phyloP scores from a whole-genome alignment of 257 asterid genomes.

The Solanum chaucha region DNA sequence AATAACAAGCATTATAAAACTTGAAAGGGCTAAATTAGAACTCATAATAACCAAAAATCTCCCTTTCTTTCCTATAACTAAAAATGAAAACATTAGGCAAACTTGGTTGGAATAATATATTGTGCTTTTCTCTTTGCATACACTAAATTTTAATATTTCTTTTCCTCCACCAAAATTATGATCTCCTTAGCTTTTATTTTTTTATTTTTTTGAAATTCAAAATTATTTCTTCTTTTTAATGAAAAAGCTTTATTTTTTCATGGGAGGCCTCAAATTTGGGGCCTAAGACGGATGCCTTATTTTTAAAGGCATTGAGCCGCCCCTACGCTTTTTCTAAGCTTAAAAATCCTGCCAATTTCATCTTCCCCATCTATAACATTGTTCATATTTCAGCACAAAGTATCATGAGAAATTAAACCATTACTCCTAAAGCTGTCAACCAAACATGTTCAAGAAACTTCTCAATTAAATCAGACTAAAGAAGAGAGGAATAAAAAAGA shows the following conservation, averaged over 20 bases:
- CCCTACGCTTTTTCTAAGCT: not conserved
- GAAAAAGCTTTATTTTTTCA: too few relatives aligned
- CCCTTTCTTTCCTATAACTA: not conserved
- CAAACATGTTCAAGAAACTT: not conserved
- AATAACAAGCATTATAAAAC: not conserved
- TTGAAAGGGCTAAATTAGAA: not conserved
- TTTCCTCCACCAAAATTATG: not conserved
- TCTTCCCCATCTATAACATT: not conserved
- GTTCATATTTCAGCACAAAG: not conserved
- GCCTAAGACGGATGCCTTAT: too few relatives aligned
- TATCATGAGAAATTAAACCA: not conserved
- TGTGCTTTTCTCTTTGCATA: not conserved
- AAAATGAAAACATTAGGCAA: not conserved
- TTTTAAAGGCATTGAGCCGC: too few relatives aligned
- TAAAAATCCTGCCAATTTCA: not conserved
- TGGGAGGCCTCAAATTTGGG: too few relatives aligned
- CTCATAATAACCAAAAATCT: not conserved
- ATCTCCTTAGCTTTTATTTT: not conserved
- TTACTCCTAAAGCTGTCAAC: not conserved
- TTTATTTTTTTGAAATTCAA: too few relatives aligned
- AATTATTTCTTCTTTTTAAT: too few relatives aligned
- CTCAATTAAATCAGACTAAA: not conserved
- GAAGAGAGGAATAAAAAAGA: not conserved
- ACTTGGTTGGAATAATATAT: not conserved
- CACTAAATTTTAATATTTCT: not conserved